phyloP scores from a whole-genome alignment of 805 yeast genomes.

The Myxozyma vanderwaltii region DNA sequence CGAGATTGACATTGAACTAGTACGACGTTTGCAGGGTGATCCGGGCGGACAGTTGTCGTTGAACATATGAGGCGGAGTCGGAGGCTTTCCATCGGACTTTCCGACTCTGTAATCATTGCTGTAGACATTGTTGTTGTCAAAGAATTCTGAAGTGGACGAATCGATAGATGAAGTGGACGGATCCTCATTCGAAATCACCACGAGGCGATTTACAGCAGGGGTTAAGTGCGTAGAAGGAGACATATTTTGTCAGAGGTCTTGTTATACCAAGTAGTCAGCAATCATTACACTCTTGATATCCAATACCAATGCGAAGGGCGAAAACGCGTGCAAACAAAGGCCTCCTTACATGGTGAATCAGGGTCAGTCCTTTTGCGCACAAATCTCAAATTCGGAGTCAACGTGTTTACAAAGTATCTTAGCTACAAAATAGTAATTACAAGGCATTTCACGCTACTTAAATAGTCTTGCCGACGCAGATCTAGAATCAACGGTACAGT shows the following conservation, averaged over 20 bases:
- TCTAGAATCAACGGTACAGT: background rate
- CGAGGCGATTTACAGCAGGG: background rate
- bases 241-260: background rate
- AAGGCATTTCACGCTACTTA: no score
- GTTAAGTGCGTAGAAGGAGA: background rate
- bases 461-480: no score
- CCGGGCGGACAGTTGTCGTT: background rate
- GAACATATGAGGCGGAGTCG: background rate
- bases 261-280: background rate
- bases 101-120: conserved; percentile 2
- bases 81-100: background rate
- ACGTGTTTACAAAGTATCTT: no score
- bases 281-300: background rate
- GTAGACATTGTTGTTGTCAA: conserved; percentile 6
- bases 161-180: conserved; percentile 6
- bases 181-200: background rate
- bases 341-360: no score
- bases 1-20: conserved; percentile 14
- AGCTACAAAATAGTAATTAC: no score
- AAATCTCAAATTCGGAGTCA: no score
- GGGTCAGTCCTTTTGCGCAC: no score
- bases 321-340: no score
- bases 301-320: no score
- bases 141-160: conserved; percentile 8
- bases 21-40: background rate